Percentiles rank a stretch among this genome's conserved stretches.
Evolutionary conservation across 768 basidiomycete species (phyloP).

Genomic region (Crucibulum laeve): DNA sequence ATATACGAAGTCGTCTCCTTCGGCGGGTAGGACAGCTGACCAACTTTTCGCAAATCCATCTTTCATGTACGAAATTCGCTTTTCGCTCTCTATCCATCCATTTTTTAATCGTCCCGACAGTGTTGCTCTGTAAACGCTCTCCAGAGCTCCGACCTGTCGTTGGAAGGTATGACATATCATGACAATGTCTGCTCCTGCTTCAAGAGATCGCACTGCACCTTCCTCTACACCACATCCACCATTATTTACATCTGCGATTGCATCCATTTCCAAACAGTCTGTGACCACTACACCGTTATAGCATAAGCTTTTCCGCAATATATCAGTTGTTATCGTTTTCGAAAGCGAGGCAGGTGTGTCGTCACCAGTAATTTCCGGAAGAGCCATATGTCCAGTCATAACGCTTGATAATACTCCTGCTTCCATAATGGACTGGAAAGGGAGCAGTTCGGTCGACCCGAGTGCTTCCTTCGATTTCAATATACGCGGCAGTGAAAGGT

Average conservation of each 20-base stretch:
- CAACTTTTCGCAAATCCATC: constrained; percentile 42
- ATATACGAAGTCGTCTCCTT: constrained; percentile 13
- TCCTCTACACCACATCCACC: constrained; percentile 42
- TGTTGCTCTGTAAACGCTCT: constrained; percentile 48
- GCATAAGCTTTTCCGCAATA: constrained; percentile 46
- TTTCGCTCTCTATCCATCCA: constrained; percentile 37
- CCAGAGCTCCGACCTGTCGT: constrained; percentile 49
- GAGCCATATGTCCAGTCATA: constrained; percentile 75
- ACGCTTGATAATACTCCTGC: constrained; percentile 45
- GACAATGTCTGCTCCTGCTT: constrained; percentile 66
- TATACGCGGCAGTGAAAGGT: constrained; percentile 61
- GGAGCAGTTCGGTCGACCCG: constrained; percentile 45
- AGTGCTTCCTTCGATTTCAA: constrained; percentile 42
- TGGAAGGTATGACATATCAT: constrained; percentile 69
- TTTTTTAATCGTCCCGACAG: constrained; percentile 33
- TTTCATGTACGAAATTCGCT: constrained; percentile 48
- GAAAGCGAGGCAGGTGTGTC: constrained; percentile 61
- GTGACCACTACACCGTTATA: constrained; percentile 64
- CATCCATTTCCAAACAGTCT: constrained; percentile 77
- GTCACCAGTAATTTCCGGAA: constrained; percentile 51
- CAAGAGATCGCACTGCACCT: constrained; percentile 52
- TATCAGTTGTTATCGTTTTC: constrained; percentile 39
- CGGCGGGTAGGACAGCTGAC: constrained; percentile 30
- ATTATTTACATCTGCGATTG: constrained; percentile 45
- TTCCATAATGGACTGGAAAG: constrained; percentile 47